These are phyloP conservation scores for Ilex paraguariensis DNA, from an alignment of 305 asterid species.

Conservation along the genomic window DNA sequence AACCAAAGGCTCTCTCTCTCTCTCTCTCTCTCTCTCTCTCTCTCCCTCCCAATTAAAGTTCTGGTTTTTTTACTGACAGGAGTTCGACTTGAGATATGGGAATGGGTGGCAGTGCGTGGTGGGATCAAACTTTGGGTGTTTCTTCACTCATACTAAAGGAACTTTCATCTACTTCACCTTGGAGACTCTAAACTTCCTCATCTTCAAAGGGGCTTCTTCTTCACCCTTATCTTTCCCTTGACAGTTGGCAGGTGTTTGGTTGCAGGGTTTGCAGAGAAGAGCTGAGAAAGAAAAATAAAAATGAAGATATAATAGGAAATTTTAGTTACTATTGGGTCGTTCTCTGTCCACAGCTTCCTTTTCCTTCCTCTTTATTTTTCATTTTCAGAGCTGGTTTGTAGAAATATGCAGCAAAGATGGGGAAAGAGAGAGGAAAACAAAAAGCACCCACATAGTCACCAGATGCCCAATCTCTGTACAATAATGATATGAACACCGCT, in stretches of 20 bases:
- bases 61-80: conserved; percentile 34
- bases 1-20: background rate
- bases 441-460: too few species aligned
- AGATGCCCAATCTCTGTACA: too few species aligned
- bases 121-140: conserved; percentile 90
- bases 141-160: conserved; percentile 77
- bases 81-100: conserved; percentile 70
- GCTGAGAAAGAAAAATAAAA: too few species aligned
- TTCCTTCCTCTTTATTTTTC: too few species aligned
- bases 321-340: too few species aligned
- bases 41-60: background rate
- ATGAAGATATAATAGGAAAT: too few species aligned
- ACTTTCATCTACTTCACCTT: conserved; percentile 79
- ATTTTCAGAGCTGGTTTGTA: too few species aligned
- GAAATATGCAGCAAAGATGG: too few species aligned
- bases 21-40: too few species aligned
- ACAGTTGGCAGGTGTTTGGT: background rate
- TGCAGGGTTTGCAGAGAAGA: background rate
- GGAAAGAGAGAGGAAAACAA: too few species aligned
- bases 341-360: too few species aligned
- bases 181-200: conserved; percentile 83
- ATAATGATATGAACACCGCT: too few species aligned
- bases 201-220: conserved; percentile 75
- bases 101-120: conserved; percentile 93
- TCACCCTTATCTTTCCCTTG: conserved; percentile 6